A percentile compares a stretch with the other conserved stretches of the same genome.
Evolutionary conservation across 2,329 filamentous ascomycete species (phyloP).

Genomic region (Colletotrichum abscissum): DNA sequence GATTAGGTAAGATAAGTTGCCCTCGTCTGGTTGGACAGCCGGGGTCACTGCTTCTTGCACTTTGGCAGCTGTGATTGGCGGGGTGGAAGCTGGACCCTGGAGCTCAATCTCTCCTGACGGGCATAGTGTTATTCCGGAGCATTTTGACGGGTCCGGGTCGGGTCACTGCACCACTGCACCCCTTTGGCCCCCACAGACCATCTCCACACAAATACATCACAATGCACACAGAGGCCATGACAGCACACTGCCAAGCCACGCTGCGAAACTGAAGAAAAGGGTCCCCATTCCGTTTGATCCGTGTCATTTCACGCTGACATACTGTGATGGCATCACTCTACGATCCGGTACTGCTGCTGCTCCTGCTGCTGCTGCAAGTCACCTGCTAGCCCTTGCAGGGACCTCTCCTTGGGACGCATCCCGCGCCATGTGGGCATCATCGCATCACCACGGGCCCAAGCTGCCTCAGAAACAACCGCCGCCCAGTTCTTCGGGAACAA

Average conservation of each 20-base stretch:
- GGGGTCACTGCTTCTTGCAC: background rate
- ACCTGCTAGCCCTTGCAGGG: slow-evolving; percentile 23
- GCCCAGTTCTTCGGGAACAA: slow-evolving; percentile 9
- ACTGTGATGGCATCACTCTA: slow-evolving; percentile 17
- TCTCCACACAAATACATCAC: slow-evolving; percentile 9
- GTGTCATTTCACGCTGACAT: background rate
- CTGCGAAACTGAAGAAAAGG: background rate
- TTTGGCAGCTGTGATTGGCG: background rate
- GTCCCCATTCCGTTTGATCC: background rate
- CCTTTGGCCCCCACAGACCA: slow-evolving; percentile 14
- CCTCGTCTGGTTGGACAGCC: background rate
- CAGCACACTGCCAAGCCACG: background rate
- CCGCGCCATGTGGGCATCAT: slow-evolving; percentile 25
- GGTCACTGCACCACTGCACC: background rate
- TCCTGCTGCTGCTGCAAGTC: slow-evolving; percentile 3
- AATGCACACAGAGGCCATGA: background rate
- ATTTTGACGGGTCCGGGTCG: background rate
- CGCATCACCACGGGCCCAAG: slow-evolving; percentile 19
- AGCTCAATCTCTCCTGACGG: slow-evolving; percentile 32
- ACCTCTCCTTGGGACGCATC: slow-evolving; percentile 2
- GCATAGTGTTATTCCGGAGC: slow-evolving; percentile 22
- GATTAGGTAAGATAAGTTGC: slow-evolving; percentile 27
- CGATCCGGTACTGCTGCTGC: background rate
- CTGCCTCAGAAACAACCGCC: slow-evolving; percentile 6
- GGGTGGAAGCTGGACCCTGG: slow-evolving; percentile 19